A percentile compares a stretch with the other conserved stretches of the same genome.
phyloP scores from a whole-genome alignment of 2,329 filamentous ascomycete species.

The Penicillium sp. region DNA sequence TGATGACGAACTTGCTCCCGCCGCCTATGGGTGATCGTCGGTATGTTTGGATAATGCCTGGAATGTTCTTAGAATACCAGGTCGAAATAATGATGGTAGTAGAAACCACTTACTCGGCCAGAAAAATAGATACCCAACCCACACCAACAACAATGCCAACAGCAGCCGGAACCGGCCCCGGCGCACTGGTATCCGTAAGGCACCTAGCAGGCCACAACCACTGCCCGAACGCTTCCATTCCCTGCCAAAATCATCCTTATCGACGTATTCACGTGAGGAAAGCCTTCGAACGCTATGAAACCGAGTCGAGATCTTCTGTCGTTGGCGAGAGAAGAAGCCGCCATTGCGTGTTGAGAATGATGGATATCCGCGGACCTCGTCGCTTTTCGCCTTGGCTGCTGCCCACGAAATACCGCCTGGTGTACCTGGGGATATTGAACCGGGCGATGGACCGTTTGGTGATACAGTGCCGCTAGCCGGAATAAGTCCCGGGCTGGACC shows the following conservation, averaged over 20 bases:
- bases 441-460: slow-evolving; percentile 46
- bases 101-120: slow-evolving; percentile 63
- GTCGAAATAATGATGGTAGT: slow-evolving; percentile 9
- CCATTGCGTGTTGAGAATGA: slow-evolving; percentile 78
- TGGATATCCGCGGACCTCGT: slow-evolving; percentile 70
- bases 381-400: slow-evolving; percentile 72
- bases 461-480: slow-evolving; percentile 70
- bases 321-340: slow-evolving; percentile 83
- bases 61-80: slow-evolving; percentile 32
- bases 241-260: slow-evolving; percentile 69
- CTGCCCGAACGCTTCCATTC: slow-evolving; percentile 43
- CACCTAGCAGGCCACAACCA: slow-evolving; percentile 29
- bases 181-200: slow-evolving; percentile 55
- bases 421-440: slow-evolving; percentile 22
- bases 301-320: slow-evolving; percentile 74
- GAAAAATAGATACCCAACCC: slow-evolving; percentile 66
- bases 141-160: slow-evolving; percentile 58
- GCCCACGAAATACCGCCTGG: slow-evolving; percentile 68
- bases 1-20: slow-evolving; percentile 88
- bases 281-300: slow-evolving; percentile 67
- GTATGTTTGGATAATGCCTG: slow-evolving; percentile 60
- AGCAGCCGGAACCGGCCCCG: slow-evolving; percentile 64
- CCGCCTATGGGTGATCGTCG: slow-evolving; percentile 73
- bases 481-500: slow-evolving; percentile 78
- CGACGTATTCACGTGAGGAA: slow-evolving; percentile 52